These are phyloP conservation scores for Colletotrichum agaves DNA, from an alignment of 2,329 filamentous ascomycete genomes.

Conservation along the genomic window DNA sequence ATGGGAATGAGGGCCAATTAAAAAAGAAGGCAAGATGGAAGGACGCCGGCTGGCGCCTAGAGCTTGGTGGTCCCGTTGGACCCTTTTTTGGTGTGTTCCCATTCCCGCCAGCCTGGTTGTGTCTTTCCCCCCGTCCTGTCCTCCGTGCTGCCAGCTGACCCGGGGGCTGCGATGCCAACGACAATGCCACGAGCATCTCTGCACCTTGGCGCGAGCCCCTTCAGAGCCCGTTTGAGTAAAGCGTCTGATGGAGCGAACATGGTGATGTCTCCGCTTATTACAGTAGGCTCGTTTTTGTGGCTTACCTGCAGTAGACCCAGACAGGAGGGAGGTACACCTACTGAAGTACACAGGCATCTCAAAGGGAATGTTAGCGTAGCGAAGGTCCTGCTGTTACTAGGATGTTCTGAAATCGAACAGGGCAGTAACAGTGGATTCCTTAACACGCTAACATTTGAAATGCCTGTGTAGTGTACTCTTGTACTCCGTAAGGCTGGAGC, in stretches of 20 bases:
- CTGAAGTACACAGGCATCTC: too few species aligned
- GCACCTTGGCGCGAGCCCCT: conserved; percentile 24
- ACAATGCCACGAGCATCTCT: conserved; percentile 33
- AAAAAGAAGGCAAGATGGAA: conserved; percentile 13
- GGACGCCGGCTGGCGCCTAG: conserved; percentile 8
- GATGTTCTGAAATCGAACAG: too few species aligned
- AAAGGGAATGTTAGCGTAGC: too few species aligned
- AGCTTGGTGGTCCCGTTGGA: conserved; percentile 19
- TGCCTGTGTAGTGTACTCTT: too few species aligned
- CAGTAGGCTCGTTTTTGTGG: conserved; percentile 14
- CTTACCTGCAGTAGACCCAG: conserved; percentile 32
- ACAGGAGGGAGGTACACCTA: not conserved
- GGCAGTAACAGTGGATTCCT: too few species aligned
- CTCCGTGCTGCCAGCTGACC: not conserved
- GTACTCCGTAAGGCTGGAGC: conserved; percentile 16
- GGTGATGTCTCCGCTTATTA: conserved; percentile 28
- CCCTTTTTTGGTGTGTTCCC: conserved; percentile 27
- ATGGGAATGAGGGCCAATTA: conserved; percentile 30
- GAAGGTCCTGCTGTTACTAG: too few species aligned
- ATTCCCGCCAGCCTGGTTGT: conserved; percentile 15
- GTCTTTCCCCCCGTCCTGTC: conserved; percentile 13
- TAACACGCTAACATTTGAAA: too few species aligned
- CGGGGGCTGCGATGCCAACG: conserved; percentile 27
- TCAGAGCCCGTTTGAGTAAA: conserved; percentile 3
- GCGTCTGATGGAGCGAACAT: conserved; percentile 20